Percentiles rank a stretch among this genome's conserved stretches.
phyloP scores from a whole-genome alignment of 2,329 filamentous ascomycete species.

The Cercospora berteroae region DNA sequence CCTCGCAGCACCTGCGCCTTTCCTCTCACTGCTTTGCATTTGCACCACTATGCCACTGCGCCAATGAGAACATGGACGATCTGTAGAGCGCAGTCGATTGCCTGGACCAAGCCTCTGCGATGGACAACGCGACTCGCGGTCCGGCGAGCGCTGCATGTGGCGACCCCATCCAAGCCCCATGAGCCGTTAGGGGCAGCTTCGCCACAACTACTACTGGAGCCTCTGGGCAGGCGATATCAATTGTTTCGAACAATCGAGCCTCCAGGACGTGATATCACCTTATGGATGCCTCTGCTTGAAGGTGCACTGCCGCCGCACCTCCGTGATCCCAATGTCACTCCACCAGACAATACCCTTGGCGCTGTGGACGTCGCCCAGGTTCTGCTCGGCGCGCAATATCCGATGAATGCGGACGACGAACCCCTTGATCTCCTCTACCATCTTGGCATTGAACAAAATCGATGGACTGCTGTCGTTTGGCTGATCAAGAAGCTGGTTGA shows the following conservation, averaged over 20 bases:
- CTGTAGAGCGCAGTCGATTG: slow-evolving; percentile 9
- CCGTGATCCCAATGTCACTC: slow-evolving; percentile 13
- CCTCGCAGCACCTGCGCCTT: not conserved
- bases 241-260: slow-evolving; percentile 13
- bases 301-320: slow-evolving; percentile 27
- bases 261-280: slow-evolving; percentile 9
- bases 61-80: slow-evolving; percentile 33
- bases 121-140: not conserved
- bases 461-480: slow-evolving; percentile 49
- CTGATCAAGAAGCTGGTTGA: slow-evolving; percentile 46
- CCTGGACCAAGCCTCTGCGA: not conserved
- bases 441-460: slow-evolving; percentile 41
- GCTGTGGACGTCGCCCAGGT: slow-evolving; percentile 30
- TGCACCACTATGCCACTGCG: slow-evolving; percentile 22
- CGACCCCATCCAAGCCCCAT: not conserved
- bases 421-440: slow-evolving; percentile 42
- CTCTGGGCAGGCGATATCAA: slow-evolving; percentile 7
- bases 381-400: slow-evolving; percentile 28
- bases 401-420: not conserved
- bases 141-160: not conserved
- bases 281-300: slow-evolving; percentile 23
- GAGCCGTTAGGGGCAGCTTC: not conserved
- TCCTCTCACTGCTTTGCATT: not conserved
- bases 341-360: slow-evolving; percentile 15
- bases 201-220: not conserved